Conservation (phyloP, 768 basidiomycete genomes). For the Pulveroboletus ravenelii region DNA sequence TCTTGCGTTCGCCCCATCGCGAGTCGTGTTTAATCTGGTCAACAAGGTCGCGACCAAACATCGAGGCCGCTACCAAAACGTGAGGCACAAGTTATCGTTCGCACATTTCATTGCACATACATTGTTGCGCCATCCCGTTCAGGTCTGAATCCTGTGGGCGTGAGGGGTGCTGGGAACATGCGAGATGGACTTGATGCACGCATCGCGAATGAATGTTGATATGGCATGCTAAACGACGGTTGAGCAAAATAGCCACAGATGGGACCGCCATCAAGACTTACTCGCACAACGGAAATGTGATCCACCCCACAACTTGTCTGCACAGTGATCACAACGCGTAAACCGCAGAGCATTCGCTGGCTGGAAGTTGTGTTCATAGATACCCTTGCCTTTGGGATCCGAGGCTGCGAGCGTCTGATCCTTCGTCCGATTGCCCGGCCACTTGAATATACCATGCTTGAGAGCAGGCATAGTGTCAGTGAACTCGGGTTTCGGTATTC, state of each 20-base stretch:
- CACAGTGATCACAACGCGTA: constrained; percentile 91
- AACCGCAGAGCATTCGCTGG: constrained; percentile 85
- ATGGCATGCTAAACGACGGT: constrained; percentile 57
- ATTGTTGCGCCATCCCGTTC: constrained; percentile 22
- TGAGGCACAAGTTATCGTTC: constrained; percentile 18
- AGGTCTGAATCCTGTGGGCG: constrained; percentile 28
- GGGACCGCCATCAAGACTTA: constrained; percentile 37
- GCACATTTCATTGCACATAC: constrained; percentile 4
- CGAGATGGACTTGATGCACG: constrained; percentile 55
- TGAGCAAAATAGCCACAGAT: constrained; percentile 1
- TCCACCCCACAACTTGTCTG: constrained; percentile 99
- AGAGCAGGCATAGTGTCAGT: constrained; percentile 46
- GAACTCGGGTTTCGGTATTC: constrained; percentile 27
- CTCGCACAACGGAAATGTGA: constrained; percentile 88
- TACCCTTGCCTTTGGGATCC: constrained; percentile 37
- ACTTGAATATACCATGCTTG: constrained; percentile 63
- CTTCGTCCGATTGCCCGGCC: constrained; percentile 59
- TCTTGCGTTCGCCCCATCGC: constrained; percentile 51
- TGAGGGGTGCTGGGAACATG: constrained; percentile 56
- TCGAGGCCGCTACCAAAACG: constrained; percentile 59
- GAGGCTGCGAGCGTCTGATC: constrained; percentile 34
- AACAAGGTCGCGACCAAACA: constrained; percentile 86
- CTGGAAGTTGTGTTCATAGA: constrained; percentile 79
- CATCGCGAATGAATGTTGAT: constrained; percentile 88
- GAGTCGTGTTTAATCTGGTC: constrained; percentile 78